These are phyloP conservation scores for Tagetes erecta DNA, from an alignment of 129 eudicot species.

Conservation along the genomic window DNA sequence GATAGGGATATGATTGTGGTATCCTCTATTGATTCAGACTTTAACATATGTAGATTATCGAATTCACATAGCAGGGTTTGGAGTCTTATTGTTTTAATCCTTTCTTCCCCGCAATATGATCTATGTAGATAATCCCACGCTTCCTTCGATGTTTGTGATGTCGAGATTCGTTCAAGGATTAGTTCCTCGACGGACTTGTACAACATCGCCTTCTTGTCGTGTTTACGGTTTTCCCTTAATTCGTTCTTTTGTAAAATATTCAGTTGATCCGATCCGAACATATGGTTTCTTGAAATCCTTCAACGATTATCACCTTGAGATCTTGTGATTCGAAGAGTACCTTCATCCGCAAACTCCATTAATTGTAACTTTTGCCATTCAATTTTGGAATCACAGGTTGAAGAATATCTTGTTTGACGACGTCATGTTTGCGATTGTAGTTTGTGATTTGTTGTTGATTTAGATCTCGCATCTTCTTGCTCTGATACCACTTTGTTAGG, in stretches of 20 bases:
- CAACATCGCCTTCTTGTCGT: not conserved
- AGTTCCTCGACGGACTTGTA: not conserved
- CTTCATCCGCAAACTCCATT: not conserved
- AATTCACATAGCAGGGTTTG: no score
- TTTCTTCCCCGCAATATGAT: not conserved
- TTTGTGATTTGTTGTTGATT: no score
- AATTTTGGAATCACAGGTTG: not conserved
- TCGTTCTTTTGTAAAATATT: not conserved
- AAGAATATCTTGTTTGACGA: no score
- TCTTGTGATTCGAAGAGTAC: not conserved
- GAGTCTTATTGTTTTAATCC: no score
- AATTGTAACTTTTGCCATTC: not conserved
- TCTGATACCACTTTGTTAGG: no score
- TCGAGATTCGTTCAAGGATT: not conserved
- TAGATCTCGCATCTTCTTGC: no score
- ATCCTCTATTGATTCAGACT: no score
- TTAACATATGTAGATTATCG: no score
- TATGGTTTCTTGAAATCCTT: not conserved
- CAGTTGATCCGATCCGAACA: not conserved
- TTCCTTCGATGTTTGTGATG: not conserved
- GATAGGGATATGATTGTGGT: no score
- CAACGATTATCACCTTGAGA: not conserved
- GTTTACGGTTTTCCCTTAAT: not conserved
- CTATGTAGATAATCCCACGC: not conserved
- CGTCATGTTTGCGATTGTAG: no score